A percentile compares a stretch with the other conserved stretches of the same genome.
Evolutionary conservation across 768 basidiomycete species (phyloP).

Genomic region (Obba rivulosa): DNA sequence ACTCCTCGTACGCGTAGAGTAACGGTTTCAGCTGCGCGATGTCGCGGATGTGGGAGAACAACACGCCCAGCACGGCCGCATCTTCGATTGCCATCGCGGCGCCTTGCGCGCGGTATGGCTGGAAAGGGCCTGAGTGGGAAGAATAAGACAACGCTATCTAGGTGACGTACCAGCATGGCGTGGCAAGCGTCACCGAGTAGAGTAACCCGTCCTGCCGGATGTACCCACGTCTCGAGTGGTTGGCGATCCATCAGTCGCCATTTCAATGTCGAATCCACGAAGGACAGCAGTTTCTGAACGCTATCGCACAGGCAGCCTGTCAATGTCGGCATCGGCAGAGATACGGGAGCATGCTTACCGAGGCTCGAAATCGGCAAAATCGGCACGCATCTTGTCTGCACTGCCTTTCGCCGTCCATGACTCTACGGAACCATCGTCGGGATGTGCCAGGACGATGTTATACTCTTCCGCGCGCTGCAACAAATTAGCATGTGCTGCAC

Average conservation of each 20-base stretch:
- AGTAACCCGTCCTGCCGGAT: constrained; percentile 26
- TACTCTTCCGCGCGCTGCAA: constrained; percentile 28
- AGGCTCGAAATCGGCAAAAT: constrained; percentile 38
- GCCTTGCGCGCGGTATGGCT: constrained; percentile 40
- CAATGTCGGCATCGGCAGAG: background rate
- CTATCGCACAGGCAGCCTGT: constrained; percentile 8
- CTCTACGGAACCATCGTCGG: constrained; percentile 35
- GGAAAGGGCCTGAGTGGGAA: background rate
- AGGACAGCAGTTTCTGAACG: constrained; percentile 29
- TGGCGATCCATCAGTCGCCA: constrained; percentile 39
- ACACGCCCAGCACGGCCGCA: constrained; percentile 39
- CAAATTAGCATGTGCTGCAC: background rate
- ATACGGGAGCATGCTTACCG: constrained; percentile 19
- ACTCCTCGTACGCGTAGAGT: constrained; percentile 44
- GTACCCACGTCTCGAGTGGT: constrained; percentile 36
- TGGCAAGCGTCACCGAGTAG: constrained; percentile 38
- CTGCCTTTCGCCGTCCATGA: constrained; percentile 38
- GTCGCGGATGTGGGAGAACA: constrained; percentile 42
- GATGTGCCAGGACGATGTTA: constrained; percentile 33
- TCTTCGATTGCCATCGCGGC: constrained; percentile 47
- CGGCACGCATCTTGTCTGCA: constrained; percentile 36
- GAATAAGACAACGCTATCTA: background rate
- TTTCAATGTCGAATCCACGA: constrained; percentile 33
- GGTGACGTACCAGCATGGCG: constrained; percentile 34
- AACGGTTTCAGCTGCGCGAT: constrained; percentile 39